These are phyloP conservation scores for Amanita thiersii DNA, from an alignment of 768 basidiomycete species.

Conservation along the genomic window DNA sequence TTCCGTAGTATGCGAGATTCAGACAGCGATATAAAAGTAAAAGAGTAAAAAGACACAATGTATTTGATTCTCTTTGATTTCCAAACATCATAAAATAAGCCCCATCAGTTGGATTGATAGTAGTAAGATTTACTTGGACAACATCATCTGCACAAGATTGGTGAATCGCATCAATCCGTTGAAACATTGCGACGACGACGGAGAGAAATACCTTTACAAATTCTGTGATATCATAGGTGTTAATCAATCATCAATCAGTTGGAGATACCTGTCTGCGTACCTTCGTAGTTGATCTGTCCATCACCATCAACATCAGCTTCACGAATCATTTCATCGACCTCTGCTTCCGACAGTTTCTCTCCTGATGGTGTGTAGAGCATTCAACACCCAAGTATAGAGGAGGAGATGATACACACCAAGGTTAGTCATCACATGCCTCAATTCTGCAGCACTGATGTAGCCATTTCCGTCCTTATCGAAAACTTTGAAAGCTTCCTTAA, in stretches of 20 bases:
- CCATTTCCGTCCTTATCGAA: constrained; percentile 21
- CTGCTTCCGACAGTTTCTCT: constrained; percentile 23
- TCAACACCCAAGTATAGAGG: not conserved
- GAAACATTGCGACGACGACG: not conserved
- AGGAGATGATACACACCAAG: constrained; percentile 13
- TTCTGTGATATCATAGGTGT: constrained; percentile 12
- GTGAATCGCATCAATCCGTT: not conserved
- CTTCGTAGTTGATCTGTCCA: constrained; percentile 70
- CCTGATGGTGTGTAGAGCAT: constrained; percentile 13
- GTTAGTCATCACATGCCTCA: constrained; percentile 21
- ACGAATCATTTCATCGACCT: constrained; percentile 25
- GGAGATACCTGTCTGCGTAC: constrained; percentile 24
- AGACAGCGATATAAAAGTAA: not conserved
- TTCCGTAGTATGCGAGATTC: not conserved
- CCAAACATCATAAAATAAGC: not conserved
- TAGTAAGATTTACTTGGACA: constrained; percentile 22
- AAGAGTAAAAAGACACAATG: not conserved
- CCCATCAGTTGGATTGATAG: not conserved
- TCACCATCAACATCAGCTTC: constrained; percentile 47
- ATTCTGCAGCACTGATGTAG: constrained; percentile 18
- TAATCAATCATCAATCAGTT: not conserved
- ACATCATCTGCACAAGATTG: constrained; percentile 20
- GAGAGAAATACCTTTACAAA: constrained; percentile 22
- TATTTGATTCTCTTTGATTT: not conserved
- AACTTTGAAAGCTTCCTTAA: constrained; percentile 11